Conservation (phyloP, 495 filamentous ascomycete species). For the Aspergillus carlsbadensis region DNA sequence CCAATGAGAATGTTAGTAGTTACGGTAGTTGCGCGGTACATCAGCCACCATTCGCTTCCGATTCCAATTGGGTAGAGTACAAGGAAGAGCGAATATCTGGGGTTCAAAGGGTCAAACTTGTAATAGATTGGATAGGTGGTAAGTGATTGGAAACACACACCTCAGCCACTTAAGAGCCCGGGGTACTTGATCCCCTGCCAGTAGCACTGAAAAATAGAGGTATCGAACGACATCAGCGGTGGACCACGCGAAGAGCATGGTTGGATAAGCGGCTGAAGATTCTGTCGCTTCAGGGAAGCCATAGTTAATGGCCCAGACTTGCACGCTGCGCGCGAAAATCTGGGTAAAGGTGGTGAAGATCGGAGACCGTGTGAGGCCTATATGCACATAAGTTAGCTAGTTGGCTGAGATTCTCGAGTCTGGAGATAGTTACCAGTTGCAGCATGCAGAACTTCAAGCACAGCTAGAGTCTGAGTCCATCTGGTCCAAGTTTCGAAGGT, state of each 20-base stretch:
- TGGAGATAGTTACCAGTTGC: slow-evolving; percentile 43
- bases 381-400: slow-evolving; percentile 7
- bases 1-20: slow-evolving; percentile 23
- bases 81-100: not conserved
- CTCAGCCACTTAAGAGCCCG: slow-evolving; percentile 40
- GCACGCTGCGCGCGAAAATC: slow-evolving; percentile 51
- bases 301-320: slow-evolving; percentile 51
- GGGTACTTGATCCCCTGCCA: slow-evolving; percentile 30
- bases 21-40: slow-evolving; percentile 35
- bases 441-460: slow-evolving; percentile 40
- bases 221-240: slow-evolving; percentile 52
- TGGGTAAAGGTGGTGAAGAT: slow-evolving; percentile 54
- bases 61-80: slow-evolving; percentile 57
- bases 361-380: slow-evolving; percentile 52
- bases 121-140: not conserved
- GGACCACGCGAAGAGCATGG: slow-evolving; percentile 55
- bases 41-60: slow-evolving; percentile 48
- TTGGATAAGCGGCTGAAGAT: slow-evolving; percentile 33
- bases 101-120: not conserved
- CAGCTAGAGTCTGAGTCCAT: slow-evolving; percentile 31
- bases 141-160: slow-evolving; percentile 17
- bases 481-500: slow-evolving; percentile 30
- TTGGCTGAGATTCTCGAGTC: not conserved
- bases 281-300: slow-evolving; percentile 37
- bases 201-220: slow-evolving; percentile 47